A percentile compares a stretch with the other conserved stretches of the same genome.
Conservation (phyloP, 108 stramenopile species). For the Stephanodiscus triporus region DNA sequence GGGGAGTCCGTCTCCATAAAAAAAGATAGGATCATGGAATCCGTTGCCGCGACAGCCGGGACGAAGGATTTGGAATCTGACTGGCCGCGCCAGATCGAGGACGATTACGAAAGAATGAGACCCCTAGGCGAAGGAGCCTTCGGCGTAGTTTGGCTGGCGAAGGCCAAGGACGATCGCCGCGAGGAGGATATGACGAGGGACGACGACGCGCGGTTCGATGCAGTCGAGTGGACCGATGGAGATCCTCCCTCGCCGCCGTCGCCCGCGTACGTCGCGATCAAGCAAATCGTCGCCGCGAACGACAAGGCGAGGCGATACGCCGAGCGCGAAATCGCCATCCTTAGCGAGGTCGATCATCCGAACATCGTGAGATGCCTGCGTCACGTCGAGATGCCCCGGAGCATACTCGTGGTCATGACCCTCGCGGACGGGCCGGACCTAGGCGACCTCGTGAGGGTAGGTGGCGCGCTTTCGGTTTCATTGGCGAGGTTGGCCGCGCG, state of each 20-base stretch:
- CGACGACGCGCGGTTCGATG: constrained; percentile 43
- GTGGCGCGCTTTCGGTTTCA: constrained; percentile 76
- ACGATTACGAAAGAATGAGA: constrained; percentile 72
- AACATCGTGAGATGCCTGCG: constrained; percentile 73
- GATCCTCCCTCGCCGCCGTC: no score
- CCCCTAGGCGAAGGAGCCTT: constrained; percentile 72
- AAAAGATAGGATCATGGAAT: neutral
- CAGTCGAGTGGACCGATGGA: constrained; percentile 15
- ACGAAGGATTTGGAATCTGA: constrained; percentile 15
- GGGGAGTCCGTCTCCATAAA: no score
- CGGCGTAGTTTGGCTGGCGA: constrained; percentile 82
- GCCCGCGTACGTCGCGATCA: constrained; percentile 68
- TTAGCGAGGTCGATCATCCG: constrained; percentile 74
- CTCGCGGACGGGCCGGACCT: constrained; percentile 71
- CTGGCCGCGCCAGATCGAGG: constrained; percentile 75
- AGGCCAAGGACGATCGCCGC: constrained; percentile 21
- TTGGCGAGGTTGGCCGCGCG: constrained; percentile 69
- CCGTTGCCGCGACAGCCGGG: neutral
- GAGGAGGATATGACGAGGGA: constrained; percentile 11
- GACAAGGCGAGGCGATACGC: constrained; percentile 74
- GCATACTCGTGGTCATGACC: constrained; percentile 70
- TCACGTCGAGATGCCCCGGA: constrained; percentile 42
- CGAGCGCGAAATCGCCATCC: constrained; percentile 74
- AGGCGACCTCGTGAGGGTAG: constrained; percentile 58
- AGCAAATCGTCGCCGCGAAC: constrained; percentile 74